These are phyloP conservation scores for Pleodorina starrii DNA, from an alignment of 139 green algal species.

Conservation along the genomic window DNA sequence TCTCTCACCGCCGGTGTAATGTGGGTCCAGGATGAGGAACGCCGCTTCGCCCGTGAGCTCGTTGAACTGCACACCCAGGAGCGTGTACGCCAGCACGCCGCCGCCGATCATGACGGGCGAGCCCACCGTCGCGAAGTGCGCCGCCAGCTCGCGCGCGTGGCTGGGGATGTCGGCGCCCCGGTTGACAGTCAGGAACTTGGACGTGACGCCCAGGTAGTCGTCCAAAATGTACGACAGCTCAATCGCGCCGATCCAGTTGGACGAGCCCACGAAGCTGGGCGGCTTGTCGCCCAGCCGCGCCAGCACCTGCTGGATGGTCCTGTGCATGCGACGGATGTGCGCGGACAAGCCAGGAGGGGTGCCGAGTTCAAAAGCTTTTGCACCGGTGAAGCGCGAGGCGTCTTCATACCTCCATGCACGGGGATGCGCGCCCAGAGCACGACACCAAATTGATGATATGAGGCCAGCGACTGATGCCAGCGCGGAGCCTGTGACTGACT, in stretches of 20 bases:
- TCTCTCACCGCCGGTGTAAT: constrained; percentile 87
- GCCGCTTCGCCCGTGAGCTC: constrained; percentile 87
- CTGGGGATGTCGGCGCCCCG: constrained; percentile 85
- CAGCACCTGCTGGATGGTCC: constrained; percentile 87
- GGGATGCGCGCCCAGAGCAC: no score
- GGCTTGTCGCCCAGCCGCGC: constrained; percentile 91
- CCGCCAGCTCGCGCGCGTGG: constrained; percentile 84
- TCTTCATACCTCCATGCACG: no score
- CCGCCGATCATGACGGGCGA: constrained; percentile 93
- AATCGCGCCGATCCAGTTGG: constrained; percentile 96
- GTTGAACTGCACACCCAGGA: constrained; percentile 93
- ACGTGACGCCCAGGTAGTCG: constrained; percentile 80
- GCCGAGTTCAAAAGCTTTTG: no score
- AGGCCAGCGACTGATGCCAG: no score
- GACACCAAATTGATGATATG: no score
- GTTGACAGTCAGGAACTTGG: constrained; percentile 69
- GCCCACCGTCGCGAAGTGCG: constrained; percentile 90
- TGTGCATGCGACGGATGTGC: constrained; percentile 29
- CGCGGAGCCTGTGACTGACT: no score
- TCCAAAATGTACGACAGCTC: constrained; percentile 95
- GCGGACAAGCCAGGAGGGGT: no score
- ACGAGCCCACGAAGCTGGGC: constrained; percentile 84
- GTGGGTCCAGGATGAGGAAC: constrained; percentile 97
- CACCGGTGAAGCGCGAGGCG: no score
- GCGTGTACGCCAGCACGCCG: constrained; percentile 96